phyloP scores from a whole-genome alignment of 139 green algal genomes.

The Tetraselmis striata region DNA sequence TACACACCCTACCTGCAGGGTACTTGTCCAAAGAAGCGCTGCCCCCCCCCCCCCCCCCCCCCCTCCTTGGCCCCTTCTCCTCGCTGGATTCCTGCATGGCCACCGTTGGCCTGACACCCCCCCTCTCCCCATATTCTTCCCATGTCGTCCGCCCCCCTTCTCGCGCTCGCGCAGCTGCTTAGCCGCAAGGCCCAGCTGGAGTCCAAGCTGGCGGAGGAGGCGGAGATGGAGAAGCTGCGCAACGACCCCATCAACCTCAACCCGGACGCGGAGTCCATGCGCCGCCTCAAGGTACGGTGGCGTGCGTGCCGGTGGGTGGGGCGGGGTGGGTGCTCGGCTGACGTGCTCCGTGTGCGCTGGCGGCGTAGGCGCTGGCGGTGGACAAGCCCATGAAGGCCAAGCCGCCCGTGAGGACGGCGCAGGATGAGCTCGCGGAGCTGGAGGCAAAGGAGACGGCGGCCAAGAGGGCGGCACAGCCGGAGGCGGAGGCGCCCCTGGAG shows the following conservation, averaged over 20 bases:
- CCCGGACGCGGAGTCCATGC: conserved; percentile 47
- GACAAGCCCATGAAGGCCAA: not conserved
- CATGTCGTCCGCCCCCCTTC: too few species aligned
- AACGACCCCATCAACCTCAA: conserved; percentile 56
- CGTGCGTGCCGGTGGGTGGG: not conserved
- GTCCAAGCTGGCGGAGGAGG: conserved; percentile 33
- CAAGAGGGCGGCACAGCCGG: conserved; percentile 1
- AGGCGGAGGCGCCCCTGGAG: not conserved
- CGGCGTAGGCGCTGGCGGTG: not conserved
- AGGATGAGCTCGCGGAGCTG: conserved; percentile 40
- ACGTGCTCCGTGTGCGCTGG: not conserved
- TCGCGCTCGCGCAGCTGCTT: conserved; percentile 60
- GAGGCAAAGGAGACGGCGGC: conserved; percentile 13
- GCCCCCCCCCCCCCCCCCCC: too few species aligned
- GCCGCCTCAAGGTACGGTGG: conserved; percentile 34
- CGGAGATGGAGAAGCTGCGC: conserved; percentile 48
- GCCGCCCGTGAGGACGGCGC: conserved; percentile 29
- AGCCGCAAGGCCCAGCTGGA: conserved; percentile 33
- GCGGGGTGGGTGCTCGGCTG: not conserved
- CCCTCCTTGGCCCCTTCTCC: too few species aligned
- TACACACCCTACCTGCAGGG: too few species aligned
- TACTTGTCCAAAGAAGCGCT: too few species aligned
- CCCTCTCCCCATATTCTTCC: too few species aligned
- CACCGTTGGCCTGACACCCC: too few species aligned
- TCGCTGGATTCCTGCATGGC: too few species aligned